Evolutionary conservation across 1,139 yeast genomes (phyloP), one percentile per base, ranked within the genome.

Genomic region (Nadsonia commutata): DNA sequence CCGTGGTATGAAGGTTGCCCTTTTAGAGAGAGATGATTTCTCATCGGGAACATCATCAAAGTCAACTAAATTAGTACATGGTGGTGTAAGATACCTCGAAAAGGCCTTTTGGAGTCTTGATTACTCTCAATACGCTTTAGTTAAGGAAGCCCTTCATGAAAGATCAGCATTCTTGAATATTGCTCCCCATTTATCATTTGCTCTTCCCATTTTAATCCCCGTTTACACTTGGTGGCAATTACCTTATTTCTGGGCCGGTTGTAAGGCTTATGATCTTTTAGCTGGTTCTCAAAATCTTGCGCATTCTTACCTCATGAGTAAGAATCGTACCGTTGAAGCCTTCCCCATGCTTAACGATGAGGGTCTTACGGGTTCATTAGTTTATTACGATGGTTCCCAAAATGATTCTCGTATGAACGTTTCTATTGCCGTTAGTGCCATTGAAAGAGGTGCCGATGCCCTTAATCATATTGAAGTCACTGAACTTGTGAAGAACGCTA

Each of bases 31-130:
- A 58, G 77, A 76, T 52, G 97, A 88, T 65, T 88, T 81, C 59
- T 94, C 95, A 9, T 70, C 86, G 11, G 96, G 95, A 40, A 88
- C 97, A 16, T 82, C 95, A 3, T 85, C 95, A 27, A 80, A 88
- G 57, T 82, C 94, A n/a, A 88, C 97, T 45, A 88, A 88, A 66
- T 83, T 88, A 78, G 95, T 95, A 39, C 97, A 88, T 60, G 97
- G 97, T 51, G 97, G 97, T 58, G 96, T 88, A 43, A 72, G 97
- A 57, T 88, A 88, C 64, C 73, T 88, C 58, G 97, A 88, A 63
- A 88, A 88, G 67, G 97, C 97, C 36, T 78, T 88, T 55, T 84
- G 85, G 76, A 62, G 66, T 52, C 71, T 88, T 48, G 86, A 94
- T 48, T 85, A 84, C 64, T 93, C 81, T 50, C 97, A 88, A 68